phyloP scores from a whole-genome alignment of 352 stramenopile genomes.

The Phytophthora brassicae region DNA sequence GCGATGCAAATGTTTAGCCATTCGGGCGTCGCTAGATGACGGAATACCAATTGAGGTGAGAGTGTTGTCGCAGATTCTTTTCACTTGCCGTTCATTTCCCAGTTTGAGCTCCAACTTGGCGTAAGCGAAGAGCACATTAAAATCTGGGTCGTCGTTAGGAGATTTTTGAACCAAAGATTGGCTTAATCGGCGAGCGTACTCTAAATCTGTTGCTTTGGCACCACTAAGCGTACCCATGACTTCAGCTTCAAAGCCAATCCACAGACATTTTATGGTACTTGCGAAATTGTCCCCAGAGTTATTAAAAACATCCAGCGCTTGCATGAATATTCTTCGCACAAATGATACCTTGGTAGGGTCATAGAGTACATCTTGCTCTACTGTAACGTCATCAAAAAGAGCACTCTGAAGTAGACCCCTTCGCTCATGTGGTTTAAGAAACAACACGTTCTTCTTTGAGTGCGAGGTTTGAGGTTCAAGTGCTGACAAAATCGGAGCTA shows the following conservation, averaged over 20 bases:
- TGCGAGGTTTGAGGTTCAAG: slow-evolving; percentile 31
- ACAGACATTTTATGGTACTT: slow-evolving; percentile 42
- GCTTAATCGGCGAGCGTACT: slow-evolving; percentile 36
- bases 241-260: slow-evolving; percentile 53
- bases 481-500: slow-evolving; percentile 44
- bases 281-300: slow-evolving; percentile 10
- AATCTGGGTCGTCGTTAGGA: slow-evolving; percentile 12
- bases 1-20: slow-evolving; percentile 42
- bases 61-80: slow-evolving; percentile 62
- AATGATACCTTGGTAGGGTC: slow-evolving; percentile 51
- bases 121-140: slow-evolving; percentile 49
- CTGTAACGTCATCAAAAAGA: slow-evolving; percentile 28
- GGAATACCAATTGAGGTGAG: slow-evolving; percentile 29
- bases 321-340: slow-evolving; percentile 39
- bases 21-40: background rate
- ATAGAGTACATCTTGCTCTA: slow-evolving; percentile 19
- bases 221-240: slow-evolving; percentile 8
- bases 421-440: slow-evolving; percentile 32
- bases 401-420: slow-evolving; percentile 26
- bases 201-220: slow-evolving; percentile 1
- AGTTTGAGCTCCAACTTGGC: slow-evolving; percentile 52
- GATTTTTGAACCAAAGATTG: slow-evolving; percentile 31
- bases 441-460: slow-evolving; percentile 18
- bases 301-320: slow-evolving; percentile 30
- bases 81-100: slow-evolving; percentile 44